Evolutionary conservation across 176 grass and related monocot species (phyloP).

Genomic region (Chloris gayana): DNA sequence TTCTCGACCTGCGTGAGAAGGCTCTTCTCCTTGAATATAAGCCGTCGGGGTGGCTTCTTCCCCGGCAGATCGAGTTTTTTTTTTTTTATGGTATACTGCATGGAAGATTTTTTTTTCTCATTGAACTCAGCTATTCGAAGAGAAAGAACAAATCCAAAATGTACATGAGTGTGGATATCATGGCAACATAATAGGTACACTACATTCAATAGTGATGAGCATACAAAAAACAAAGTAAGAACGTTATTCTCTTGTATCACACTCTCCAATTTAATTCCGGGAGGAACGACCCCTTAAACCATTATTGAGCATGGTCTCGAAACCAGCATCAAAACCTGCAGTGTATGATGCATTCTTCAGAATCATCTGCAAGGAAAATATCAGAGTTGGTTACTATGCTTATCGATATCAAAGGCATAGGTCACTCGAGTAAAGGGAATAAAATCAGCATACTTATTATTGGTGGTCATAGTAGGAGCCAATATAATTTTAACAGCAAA

Average conservation of each 20-base stretch:
- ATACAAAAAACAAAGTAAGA: slow-evolving; percentile 24
- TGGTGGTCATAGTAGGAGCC: not conserved
- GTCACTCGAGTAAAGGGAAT: not conserved
- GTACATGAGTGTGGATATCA: not conserved
- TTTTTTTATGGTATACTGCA: not conserved
- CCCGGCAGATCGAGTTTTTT: no score
- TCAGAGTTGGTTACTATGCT: not conserved
- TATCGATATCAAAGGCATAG: not conserved
- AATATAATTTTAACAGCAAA: not conserved
- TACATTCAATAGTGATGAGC: not conserved
- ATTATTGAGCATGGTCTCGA: slow-evolving; percentile 42
- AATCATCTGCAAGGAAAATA: slow-evolving; percentile 64
- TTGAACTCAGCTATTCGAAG: not conserved
- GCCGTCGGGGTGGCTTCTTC: no score
- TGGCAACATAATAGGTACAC: not conserved
- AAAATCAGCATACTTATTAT: not conserved
- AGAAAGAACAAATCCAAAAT: not conserved
- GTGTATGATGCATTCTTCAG: slow-evolving; percentile 75
- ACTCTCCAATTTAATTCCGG: slow-evolving; percentile 40
- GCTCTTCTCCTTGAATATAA: no score
- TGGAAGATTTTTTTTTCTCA: not conserved
- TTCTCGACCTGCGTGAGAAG: no score
- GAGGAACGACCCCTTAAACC: slow-evolving; percentile 37
- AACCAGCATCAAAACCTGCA: slow-evolving; percentile 64
- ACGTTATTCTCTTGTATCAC: not conserved